Base-by-base conservation (phyloP, 169 alveolate genomes). In the Condylostoma magnum region DNA sequence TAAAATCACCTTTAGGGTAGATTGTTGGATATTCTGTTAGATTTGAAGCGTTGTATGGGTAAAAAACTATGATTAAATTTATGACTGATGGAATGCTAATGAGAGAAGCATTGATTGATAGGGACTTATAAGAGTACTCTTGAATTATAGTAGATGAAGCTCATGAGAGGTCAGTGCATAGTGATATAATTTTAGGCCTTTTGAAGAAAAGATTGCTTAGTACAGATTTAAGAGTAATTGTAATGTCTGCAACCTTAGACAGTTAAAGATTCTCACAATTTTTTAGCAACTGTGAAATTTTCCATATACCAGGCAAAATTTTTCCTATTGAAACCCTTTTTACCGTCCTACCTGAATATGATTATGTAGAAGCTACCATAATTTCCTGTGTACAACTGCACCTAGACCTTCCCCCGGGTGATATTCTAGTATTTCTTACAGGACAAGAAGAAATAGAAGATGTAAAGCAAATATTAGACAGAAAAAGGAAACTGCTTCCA, bases 391-490 rank as follows among this genome's bases (percentile, higher is more conserved):
- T 90, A 52, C 91, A 86, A 65, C 83, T 81, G 18, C 90, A 90
- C 36, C 67, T 90, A 25, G 82, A 86, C 27, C 84, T 82, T 60
- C 86, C 92, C 8, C 84, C 87, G 28, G 98, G 98, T 6, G 98
- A 97, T 77, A 88, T 97, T n/a, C 77, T 97, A 6, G 98, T 95
- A 22, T 97, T 97, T 79, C 77, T 95, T 20, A 97, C 98, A 4
- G 99, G 99, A 0, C 97, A 95, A 69, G 99, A 97, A 73, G 99
- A 97, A 69, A 96, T 96, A 2, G 99, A 96, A 85, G 87, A 90
- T 55, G 74, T 89, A 43, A 85, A 85, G 73, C 75, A 76, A 34
- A 63, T 90, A 51, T 58, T 90, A 63, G 50, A 63, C 22, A 68
- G 67, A 66, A 80, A 83, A 54, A 80, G 84, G 38, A 71, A 80